These are phyloP conservation scores for Russula griseocarnosa DNA, from an alignment of 768 basidiomycete genomes.

Conservation along the genomic window DNA sequence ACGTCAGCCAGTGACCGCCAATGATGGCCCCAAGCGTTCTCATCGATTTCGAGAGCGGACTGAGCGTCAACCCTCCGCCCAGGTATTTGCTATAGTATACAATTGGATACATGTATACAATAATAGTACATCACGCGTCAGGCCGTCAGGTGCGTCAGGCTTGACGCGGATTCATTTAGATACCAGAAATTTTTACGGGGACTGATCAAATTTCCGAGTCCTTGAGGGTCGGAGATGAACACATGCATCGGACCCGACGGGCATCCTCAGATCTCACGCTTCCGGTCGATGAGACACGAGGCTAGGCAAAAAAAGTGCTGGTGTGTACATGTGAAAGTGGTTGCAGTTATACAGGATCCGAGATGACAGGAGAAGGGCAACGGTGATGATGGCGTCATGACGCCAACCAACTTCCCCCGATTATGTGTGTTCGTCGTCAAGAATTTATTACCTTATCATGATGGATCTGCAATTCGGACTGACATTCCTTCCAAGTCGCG, in stretches of 20 bases:
- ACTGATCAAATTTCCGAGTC: not conserved
- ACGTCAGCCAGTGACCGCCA: not conserved
- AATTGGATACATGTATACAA: not conserved
- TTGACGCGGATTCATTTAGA: not conserved
- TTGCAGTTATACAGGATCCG: not conserved
- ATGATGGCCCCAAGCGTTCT: slow-evolving; percentile 3
- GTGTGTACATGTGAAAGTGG: not conserved
- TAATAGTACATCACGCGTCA: not conserved
- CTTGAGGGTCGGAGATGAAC: not conserved
- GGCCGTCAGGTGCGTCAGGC: not conserved
- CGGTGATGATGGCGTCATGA: not conserved
- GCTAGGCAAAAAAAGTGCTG: not conserved
- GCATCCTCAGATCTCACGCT: not conserved
- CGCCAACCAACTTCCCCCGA: not conserved
- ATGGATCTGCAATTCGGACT: slow-evolving; percentile 4
- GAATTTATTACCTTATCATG: not conserved
- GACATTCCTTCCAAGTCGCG: not conserved
- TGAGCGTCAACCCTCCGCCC: not conserved
- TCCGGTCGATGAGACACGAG: not conserved
- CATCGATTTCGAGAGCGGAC: slow-evolving; percentile 7
- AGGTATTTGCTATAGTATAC: not conserved
- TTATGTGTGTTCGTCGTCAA: not conserved
- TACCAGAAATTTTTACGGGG: not conserved
- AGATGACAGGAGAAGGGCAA: not conserved
- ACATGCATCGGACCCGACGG: not conserved